Conservation (phyloP, 2,329 filamentous ascomycete species). For the Sarocladium brachiariae region DNA sequence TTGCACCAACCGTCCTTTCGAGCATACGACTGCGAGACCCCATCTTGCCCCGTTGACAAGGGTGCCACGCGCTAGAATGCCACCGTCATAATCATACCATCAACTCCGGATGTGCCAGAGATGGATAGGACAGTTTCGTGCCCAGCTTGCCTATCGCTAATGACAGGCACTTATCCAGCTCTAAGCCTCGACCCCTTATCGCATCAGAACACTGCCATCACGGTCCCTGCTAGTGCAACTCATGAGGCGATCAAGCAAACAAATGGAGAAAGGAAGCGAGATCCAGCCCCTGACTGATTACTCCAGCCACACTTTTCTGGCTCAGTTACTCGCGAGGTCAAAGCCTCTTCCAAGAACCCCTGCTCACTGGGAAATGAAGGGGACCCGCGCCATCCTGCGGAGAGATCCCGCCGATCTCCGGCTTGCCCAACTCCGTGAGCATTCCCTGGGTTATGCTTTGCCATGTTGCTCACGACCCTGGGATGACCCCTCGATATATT, state of each 20-base stretch:
- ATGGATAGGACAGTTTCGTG: too few relatives aligned
- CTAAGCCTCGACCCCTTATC: not conserved
- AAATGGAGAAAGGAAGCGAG: too few relatives aligned
- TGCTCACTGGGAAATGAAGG: constrained; percentile 8
- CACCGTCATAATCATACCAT: not conserved
- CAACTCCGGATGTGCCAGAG: not conserved
- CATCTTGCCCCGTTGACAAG: not conserved
- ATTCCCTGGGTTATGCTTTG: not conserved
- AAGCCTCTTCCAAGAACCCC: not conserved
- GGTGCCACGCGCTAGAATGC: constrained; percentile 6
- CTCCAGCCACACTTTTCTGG: not conserved
- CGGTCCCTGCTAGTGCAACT: not conserved
- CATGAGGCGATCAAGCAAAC: not conserved
- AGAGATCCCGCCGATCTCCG: not conserved
- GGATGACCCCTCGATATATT: too few relatives aligned
- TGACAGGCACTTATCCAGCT: not conserved
- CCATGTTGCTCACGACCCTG: not conserved
- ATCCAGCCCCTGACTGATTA: too few relatives aligned
- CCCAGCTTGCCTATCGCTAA: too few relatives aligned
- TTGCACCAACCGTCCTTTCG: not conserved
- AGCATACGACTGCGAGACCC: not conserved
- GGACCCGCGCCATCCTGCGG: constrained; percentile 1
- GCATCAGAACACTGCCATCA: not conserved
- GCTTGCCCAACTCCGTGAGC: not conserved
- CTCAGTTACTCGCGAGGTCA: not conserved